phyloP scores from a whole-genome alignment of 148 eudicot species.

The Cornus kousa region DNA sequence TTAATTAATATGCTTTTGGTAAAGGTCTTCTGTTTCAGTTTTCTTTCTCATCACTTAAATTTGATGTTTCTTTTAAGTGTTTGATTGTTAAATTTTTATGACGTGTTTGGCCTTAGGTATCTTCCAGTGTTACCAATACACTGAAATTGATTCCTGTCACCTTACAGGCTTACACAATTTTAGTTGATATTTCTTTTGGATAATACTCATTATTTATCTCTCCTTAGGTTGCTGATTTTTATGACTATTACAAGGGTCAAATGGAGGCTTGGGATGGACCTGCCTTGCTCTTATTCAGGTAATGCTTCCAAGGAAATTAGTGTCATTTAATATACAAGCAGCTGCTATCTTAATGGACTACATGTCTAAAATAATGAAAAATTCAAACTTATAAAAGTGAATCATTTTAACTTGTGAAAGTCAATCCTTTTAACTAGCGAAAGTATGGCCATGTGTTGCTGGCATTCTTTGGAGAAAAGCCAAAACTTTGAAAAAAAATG shows the following conservation, averaged over 20 bases:
- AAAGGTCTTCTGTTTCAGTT: background rate
- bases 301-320: background rate
- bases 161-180: background rate
- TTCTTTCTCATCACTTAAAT: background rate
- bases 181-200: background rate
- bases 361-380: background rate
- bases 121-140: background rate
- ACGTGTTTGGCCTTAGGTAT: background rate
- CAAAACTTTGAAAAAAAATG: too few relatives aligned
- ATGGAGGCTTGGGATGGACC: conserved; percentile 99
- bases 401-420: background rate
- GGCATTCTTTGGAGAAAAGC: background rate
- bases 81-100: background rate
- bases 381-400: background rate
- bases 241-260: conserved; percentile 97
- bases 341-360: background rate
- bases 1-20: conserved; percentile 5
- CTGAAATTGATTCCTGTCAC: background rate
- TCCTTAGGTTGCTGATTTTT: conserved; percentile 77
- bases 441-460: background rate
- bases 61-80: background rate
- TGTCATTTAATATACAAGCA: conserved; percentile 6
- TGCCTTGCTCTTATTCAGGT: conserved; percentile 98
- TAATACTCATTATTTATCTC: conserved; percentile 7
- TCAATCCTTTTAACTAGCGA: background rate